Conservation (phyloP, 768 basidiomycete genomes). For the Leccinellum luteum region DNA sequence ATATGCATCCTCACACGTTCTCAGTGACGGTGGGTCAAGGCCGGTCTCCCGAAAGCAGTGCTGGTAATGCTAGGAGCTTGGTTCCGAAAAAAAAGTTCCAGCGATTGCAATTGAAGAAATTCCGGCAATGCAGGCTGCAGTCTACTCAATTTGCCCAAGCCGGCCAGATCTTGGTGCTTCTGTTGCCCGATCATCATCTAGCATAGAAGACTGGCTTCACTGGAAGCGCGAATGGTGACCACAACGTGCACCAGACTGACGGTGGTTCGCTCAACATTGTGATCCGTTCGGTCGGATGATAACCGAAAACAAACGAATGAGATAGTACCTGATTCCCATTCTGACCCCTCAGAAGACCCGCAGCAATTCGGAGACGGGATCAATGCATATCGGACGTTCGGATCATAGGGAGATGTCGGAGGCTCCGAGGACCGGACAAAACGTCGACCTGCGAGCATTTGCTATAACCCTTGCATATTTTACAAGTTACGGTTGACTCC, state of each 20-base stretch:
- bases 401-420: neutral
- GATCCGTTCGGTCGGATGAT: neutral
- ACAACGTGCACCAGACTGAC: neutral
- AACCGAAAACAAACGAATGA: neutral
- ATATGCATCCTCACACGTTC: neutral
- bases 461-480: neutral
- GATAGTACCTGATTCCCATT: neutral
- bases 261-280: neutral
- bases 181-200: neutral
- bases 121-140: neutral
- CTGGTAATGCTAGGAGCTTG: neutral
- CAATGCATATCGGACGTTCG: neutral
- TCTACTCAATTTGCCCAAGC: neutral
- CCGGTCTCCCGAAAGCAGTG: neutral
- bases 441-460: neutral
- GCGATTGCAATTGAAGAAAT: neutral
- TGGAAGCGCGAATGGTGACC: neutral
- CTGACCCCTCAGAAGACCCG: neutral
- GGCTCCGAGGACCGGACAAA: neutral
- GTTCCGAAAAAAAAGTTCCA: neutral
- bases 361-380: neutral
- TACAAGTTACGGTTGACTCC: neutral
- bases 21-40: neutral
- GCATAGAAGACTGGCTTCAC: neutral
- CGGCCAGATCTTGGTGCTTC: neutral